Percentiles rank a stretch among this genome's conserved stretches.
Evolutionary conservation across 495 filamentous ascomycete species (phyloP).

Genomic region (Parathielavia appendiculata): DNA sequence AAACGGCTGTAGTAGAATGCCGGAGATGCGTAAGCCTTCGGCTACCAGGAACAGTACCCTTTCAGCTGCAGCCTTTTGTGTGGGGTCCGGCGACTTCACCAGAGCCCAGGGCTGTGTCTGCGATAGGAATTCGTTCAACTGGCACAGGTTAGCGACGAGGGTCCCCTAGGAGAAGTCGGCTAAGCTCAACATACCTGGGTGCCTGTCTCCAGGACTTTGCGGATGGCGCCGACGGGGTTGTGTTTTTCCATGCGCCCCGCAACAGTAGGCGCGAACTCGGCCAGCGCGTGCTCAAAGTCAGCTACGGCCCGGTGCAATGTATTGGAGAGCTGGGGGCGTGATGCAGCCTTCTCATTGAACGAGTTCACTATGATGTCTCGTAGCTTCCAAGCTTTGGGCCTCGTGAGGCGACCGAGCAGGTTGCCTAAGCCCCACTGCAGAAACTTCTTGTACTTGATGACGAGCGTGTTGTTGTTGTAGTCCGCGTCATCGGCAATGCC

Average conservation of each 20-base stretch:
- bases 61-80: slow-evolving; percentile 17
- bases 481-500: slow-evolving; percentile 69
- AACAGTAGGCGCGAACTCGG: slow-evolving; percentile 30
- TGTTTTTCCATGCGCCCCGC: slow-evolving; percentile 57
- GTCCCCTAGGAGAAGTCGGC: neutral
- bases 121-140: slow-evolving; percentile 69
- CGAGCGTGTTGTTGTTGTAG: slow-evolving; percentile 74
- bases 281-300: slow-evolving; percentile 3
- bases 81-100: slow-evolving; percentile 16
- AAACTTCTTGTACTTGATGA: slow-evolving; percentile 69
- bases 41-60: slow-evolving; percentile 60
- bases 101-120: slow-evolving; percentile 35
- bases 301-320: neutral
- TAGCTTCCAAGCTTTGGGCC: slow-evolving; percentile 63
- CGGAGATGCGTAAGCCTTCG: slow-evolving; percentile 74
- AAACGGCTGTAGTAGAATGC: slow-evolving; percentile 84
- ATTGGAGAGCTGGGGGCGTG: neutral
- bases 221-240: slow-evolving; percentile 60
- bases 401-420: slow-evolving; percentile 61
- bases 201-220: slow-evolving; percentile 58
- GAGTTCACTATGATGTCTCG: slow-evolving; percentile 42
- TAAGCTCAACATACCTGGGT: slow-evolving; percentile 40
- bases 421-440: slow-evolving; percentile 76
- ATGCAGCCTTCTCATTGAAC: neutral
- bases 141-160: slow-evolving; percentile 17